These are phyloP conservation scores for Aspergillus latus DNA, from an alignment of 2,329 filamentous ascomycete genomes.

Conservation along the genomic window DNA sequence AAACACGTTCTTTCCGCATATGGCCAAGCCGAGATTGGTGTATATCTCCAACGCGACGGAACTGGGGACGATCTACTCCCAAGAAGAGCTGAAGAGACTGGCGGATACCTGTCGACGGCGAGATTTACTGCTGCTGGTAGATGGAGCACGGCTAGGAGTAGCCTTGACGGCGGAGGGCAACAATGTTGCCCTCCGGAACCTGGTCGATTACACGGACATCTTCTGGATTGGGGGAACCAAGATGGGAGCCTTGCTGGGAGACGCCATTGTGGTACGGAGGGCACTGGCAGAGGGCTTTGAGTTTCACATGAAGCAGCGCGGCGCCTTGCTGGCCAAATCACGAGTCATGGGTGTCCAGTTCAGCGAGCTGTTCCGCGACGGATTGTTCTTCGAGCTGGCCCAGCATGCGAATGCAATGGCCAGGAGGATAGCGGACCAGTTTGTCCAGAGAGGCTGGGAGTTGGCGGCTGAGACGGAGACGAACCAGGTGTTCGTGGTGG, in stretches of 20 bases:
- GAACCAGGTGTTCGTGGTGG: conserved; percentile 53
- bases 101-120: conserved; percentile 46
- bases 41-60: conserved; percentile 56
- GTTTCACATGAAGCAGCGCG: conserved; percentile 55
- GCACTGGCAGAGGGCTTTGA: conserved; percentile 49
- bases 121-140: conserved; percentile 48
- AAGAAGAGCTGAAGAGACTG: conserved; percentile 44
- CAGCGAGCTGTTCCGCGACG: conserved; percentile 48
- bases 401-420: conserved; percentile 48
- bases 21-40: conserved; percentile 53
- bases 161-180: conserved; percentile 47
- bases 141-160: conserved; percentile 49
- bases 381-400: conserved; percentile 51
- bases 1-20: conserved; percentile 55
- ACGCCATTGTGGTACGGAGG: conserved; percentile 53
- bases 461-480: conserved; percentile 51
- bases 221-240: conserved; percentile 59
- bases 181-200: conserved; percentile 47
- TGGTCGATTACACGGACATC: conserved; percentile 52
- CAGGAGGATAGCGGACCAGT: conserved; percentile 45
- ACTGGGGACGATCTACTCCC: conserved; percentile 51
- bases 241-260: conserved; percentile 52
- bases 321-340: conserved; percentile 52
- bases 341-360: conserved; percentile 53
- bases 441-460: conserved; percentile 44